Base-by-base conservation (phyloP, 139 green algal species). In the Asterochloris erici region DNA sequence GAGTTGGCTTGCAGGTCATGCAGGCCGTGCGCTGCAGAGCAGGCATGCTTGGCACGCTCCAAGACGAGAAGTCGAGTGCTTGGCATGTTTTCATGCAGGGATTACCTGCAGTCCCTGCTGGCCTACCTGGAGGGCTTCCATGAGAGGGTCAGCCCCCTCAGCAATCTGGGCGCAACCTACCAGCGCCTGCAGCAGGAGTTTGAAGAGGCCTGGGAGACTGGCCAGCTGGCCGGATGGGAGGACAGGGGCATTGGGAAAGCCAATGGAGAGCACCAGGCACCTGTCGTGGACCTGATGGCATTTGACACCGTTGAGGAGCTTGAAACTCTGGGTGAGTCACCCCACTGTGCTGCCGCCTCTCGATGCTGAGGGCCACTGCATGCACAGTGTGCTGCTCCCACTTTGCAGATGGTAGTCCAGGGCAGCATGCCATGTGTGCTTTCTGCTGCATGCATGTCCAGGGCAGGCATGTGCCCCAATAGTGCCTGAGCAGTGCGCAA, bases 51-150 rank as follows among this genome's bases (percentile, higher is more conserved):
- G 38, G 38, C 4, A 54, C 6, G 38, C 38, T 6, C 38, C 38
- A 54, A 54, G 38, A 54, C 38, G 38, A 54, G 38, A 54, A 54
- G 38, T 24, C 9, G 21, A 71, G 21, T 24, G 21, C 62, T 28
- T 68, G 47, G 14, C 0, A 21, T 69, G 21, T 21, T 14, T 76
- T 28, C 61, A 12, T 60, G 71, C 87, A 93, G 90, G 83, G 81
- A 92, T 12, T 98, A 96, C 88, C 77, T 93, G 69, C 17, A 85
- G 63, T 84, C 47, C 1, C 84, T 98, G 84, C 68, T 95, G 29
- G 84, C 15, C 23, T 99, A 99, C 86, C 89, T 99, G 29, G 74
- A 87, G 70, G 88, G 73, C 14, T 99, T 99, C 85, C 94, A 98
- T 76, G 83, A 92, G 68, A 91, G 96, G 63, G 97, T 94, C 10